Conservation (phyloP, 768 basidiomycete species). For the Xerocomus potaroensis region DNA sequence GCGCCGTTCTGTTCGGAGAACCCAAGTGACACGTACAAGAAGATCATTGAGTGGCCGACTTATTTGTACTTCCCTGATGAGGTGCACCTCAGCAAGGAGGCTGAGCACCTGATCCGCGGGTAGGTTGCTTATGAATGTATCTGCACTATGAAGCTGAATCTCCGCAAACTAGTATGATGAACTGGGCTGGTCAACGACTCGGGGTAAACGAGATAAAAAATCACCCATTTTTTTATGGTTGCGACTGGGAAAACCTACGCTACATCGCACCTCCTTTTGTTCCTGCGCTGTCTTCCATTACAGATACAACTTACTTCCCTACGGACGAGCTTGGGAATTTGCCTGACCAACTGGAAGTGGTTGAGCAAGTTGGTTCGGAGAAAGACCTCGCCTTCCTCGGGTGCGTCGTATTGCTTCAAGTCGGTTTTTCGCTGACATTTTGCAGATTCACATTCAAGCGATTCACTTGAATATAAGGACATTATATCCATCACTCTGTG, state of each 20-base stretch:
- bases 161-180: conserved; percentile 67
- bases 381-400: conserved; percentile 67
- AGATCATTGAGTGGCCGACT: conserved; percentile 93
- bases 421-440: conserved; percentile 2
- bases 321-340: conserved; percentile 84
- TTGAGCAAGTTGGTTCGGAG: conserved; percentile 60
- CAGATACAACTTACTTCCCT: conserved; percentile 96
- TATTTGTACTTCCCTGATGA: conserved; percentile 95
- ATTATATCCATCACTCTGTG: neutral
- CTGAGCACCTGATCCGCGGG: conserved; percentile 86
- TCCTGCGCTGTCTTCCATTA: conserved; percentile 85
- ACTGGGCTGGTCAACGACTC: conserved; percentile 71
- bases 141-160: conserved; percentile 5
- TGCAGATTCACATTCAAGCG: conserved; percentile 83
- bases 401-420: conserved; percentile 33
- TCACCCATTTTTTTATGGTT: conserved; percentile 93
- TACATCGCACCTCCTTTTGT: conserved; percentile 96
- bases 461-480: conserved; percentile 35
- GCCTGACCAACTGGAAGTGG: conserved; percentile 53
- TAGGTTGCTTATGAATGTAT: conserved; percentile 32
- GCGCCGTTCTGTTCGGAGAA: conserved; percentile 98
- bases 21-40: conserved; percentile 96
- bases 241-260: conserved; percentile 89
- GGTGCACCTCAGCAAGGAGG: conserved; percentile 87
- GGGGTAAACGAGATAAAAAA: conserved; percentile 83